A percentile compares a stretch with the other conserved stretches of the same genome.
Evolutionary conservation across 306 rosid genomes (phyloP).

Genomic region (Glycine tomentella): DNA sequence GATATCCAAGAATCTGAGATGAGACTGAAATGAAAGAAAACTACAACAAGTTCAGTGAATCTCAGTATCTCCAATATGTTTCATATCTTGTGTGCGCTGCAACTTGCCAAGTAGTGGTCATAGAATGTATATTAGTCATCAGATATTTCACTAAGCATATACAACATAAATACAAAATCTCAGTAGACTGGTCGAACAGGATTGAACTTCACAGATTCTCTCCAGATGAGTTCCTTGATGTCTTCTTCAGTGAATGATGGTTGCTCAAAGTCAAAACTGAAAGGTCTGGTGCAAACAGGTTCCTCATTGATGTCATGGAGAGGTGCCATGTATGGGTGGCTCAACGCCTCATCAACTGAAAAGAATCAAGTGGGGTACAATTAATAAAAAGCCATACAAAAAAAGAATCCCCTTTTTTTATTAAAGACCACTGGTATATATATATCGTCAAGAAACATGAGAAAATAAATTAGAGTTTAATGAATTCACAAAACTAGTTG

Average conservation of each 20-base stretch:
- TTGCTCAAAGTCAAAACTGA: conserved; percentile 92
- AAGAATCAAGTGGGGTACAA: conserved; percentile 21
- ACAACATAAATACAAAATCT: conserved; percentile 49
- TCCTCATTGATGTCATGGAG: conserved; percentile 96
- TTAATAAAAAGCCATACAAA: conserved; percentile 15
- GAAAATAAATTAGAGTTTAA: neutral
- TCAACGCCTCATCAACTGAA: conserved; percentile 93
- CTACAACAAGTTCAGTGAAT: conserved; percentile 47
- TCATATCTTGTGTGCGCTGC: conserved; percentile 38
- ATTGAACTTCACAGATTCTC: conserved; percentile 82
- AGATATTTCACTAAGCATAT: conserved; percentile 48
- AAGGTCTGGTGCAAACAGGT: conserved; percentile 81
- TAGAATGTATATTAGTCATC: conserved; percentile 43
- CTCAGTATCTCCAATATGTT: conserved; percentile 30
- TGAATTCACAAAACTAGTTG: conserved; percentile 5
- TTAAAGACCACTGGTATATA: neutral
- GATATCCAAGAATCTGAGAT: conserved; percentile 49
- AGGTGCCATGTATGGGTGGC: conserved; percentile 94
- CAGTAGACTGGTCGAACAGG: conserved; percentile 76
- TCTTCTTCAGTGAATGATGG: conserved; percentile 89
- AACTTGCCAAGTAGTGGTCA: conserved; percentile 37
- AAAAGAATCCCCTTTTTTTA: conserved; percentile 5
- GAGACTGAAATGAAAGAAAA: conserved; percentile 42
- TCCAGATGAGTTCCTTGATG: conserved; percentile 95
- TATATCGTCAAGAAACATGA: conserved; percentile 4